A percentile compares a stretch with the other conserved stretches of the same genome.
Evolutionary conservation across 176 grass and related monocot genomes (phyloP).

Genomic region (Eremochloa ophiuroides): DNA sequence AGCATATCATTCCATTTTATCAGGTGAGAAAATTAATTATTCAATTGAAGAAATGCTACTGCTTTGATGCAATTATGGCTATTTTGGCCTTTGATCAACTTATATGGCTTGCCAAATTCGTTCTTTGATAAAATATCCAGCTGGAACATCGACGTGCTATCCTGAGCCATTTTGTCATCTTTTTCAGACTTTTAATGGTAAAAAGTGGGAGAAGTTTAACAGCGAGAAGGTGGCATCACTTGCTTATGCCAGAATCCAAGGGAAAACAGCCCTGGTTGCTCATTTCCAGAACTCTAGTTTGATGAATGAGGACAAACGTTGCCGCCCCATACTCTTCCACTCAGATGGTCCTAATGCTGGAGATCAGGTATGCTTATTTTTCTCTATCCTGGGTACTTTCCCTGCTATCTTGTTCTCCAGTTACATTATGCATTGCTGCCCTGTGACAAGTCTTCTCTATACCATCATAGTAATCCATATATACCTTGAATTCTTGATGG

Average conservation of each 20-base stretch:
- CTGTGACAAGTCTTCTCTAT: neutral
- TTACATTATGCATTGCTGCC: neutral
- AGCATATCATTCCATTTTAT: constrained; percentile 82
- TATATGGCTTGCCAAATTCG: constrained; percentile 1
- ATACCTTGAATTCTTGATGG: neutral
- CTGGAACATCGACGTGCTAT: constrained; percentile 3
- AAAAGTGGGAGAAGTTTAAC: constrained; percentile 99
- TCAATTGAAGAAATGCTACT: neutral
- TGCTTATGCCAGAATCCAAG: constrained; percentile 97
- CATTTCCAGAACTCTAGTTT: constrained; percentile 98
- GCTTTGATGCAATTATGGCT: neutral
- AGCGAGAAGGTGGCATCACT: constrained; percentile 97
- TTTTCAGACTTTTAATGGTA: constrained; percentile 83
- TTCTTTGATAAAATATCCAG: constrained; percentile 9
- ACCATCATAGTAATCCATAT: neutral
- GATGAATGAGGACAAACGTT: constrained; percentile 99
- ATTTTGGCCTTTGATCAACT: neutral
- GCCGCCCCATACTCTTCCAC: constrained; percentile 95
- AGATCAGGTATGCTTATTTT: constrained; percentile 64
- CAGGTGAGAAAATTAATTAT: constrained; percentile 62
- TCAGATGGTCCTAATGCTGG: constrained; percentile 94
- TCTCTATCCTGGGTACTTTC: neutral
- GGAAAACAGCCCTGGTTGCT: constrained; percentile 66
- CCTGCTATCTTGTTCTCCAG: neutral
- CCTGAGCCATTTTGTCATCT: constrained; percentile 10